A percentile compares a stretch with the other conserved stretches of the same genome.
Conservation (phyloP, 2,329 filamentous ascomycete genomes). For the Paraphoma sp. region DNA sequence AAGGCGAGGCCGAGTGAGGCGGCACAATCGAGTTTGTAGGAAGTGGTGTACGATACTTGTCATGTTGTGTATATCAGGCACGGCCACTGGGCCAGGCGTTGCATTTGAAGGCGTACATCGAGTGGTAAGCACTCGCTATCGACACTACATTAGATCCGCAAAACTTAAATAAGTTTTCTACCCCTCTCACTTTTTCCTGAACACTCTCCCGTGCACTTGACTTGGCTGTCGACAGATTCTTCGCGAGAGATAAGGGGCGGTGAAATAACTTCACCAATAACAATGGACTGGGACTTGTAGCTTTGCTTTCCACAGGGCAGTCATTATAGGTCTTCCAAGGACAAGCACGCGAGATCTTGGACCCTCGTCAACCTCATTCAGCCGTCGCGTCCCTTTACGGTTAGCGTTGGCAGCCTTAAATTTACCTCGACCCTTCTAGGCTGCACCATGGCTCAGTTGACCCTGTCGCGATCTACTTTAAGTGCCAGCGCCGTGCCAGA, state of each 20-base stretch:
- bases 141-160: no score
- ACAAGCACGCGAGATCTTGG: no score
- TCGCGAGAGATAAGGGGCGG: no score
- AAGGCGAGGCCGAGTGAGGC: neutral
- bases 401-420: neutral
- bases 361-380: neutral
- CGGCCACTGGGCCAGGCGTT: neutral
- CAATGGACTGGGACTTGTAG: no score
- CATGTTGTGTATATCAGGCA: neutral
- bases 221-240: no score
- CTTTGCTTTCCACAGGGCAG: no score
- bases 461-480: neutral
- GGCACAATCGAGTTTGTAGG: conserved; percentile 1
- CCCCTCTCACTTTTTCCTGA: no score
- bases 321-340: no score
- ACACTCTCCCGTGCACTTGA: no score
- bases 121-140: no score
- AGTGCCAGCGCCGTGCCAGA: neutral
- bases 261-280: no score
- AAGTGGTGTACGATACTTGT: neutral
- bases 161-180: no score
- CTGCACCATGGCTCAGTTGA: neutral
- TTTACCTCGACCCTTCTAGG: neutral
- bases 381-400: neutral
- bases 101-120: neutral